phyloP scores from a whole-genome alignment of 1,139 yeast species.

The Pichia sp. region DNA sequence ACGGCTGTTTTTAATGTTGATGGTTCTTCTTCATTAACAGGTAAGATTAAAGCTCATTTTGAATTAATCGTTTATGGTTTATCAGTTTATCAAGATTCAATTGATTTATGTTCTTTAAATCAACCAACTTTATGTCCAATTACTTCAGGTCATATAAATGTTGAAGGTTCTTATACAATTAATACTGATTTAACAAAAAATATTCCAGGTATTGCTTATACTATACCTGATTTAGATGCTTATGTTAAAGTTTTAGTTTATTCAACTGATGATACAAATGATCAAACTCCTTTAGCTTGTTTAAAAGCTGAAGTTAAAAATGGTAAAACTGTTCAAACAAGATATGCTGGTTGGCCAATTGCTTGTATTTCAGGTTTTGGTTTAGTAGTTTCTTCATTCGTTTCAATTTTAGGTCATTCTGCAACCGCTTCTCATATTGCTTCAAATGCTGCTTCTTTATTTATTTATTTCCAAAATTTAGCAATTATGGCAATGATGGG shows the following conservation, averaged over 20 bases:
- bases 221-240: conserved; percentile 93
- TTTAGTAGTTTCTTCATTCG: conserved; percentile 75
- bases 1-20: conserved; percentile 62
- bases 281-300: conserved; percentile 63
- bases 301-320: conserved; percentile 82
- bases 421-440: conserved; percentile 96
- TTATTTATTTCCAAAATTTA: conserved; percentile 87
- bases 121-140: conserved; percentile 68
- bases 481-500: conserved; percentile 97
- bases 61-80: conserved; percentile 83
- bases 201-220: conserved; percentile 79
- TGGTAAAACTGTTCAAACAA: conserved; percentile 91
- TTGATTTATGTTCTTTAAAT: conserved; percentile 59
- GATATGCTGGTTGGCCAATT: conserved; percentile 94
- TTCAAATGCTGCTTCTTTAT: conserved; percentile 85
- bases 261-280: conserved; percentile 36
- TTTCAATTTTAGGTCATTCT: conserved; percentile 83
- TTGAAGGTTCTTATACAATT: conserved; percentile 47
- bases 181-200: conserved; percentile 37
- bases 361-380: conserved; percentile 90
- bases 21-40: conserved; percentile 76
- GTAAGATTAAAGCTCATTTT: conserved; percentile 61
- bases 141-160: conserved; percentile 78
- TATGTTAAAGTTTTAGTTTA: conserved; percentile 70
- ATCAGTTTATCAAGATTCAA: conserved; percentile 45